These are phyloP conservation scores for Fomitopsis betulina DNA, from an alignment of 1,284 basidiomycete genomes.

Conservation along the genomic window DNA sequence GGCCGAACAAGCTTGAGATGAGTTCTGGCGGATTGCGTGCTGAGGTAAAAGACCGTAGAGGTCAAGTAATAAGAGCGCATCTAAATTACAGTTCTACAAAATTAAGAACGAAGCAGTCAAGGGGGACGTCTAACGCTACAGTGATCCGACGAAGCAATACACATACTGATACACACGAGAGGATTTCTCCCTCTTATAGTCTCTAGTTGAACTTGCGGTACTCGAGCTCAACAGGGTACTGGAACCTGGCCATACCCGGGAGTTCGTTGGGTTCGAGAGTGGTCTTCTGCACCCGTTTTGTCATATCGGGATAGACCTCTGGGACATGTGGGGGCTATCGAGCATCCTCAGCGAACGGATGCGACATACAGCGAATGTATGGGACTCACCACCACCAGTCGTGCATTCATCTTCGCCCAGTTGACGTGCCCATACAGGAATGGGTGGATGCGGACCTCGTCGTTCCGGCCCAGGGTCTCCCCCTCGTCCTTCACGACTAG, in stretches of 20 bases:
- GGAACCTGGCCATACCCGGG: conserved; percentile 12
- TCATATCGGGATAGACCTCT: conserved; percentile 12
- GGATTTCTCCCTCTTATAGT: not conserved
- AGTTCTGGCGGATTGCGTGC: too few species aligned
- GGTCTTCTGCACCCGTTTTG: conserved; percentile 28
- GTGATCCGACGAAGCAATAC: too few species aligned
- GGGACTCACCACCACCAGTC: conserved; percentile 37
- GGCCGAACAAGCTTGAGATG: too few species aligned
- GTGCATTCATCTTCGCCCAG: conserved; percentile 38
- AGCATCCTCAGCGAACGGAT: not conserved
- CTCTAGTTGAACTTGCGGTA: not conserved
- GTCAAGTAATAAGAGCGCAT: too few species aligned
- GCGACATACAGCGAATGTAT: not conserved
- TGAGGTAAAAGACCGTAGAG: too few species aligned
- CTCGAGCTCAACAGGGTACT: not conserved
- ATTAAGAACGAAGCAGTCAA: too few species aligned
- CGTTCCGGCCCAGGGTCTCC: conserved; percentile 10
- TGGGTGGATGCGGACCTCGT: conserved; percentile 15
- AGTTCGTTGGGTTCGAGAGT: conserved; percentile 29
- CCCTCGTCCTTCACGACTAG: conserved; percentile 20
- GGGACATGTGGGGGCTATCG: conserved; percentile 14
- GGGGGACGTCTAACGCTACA: too few species aligned
- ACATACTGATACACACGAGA: too few species aligned
- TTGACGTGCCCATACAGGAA: conserved; percentile 33
- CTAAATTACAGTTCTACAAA: too few species aligned